phyloP scores from a whole-genome alignment of 1,284 basidiomycete species.

The Rhodotorula mucilaginosa region DNA sequence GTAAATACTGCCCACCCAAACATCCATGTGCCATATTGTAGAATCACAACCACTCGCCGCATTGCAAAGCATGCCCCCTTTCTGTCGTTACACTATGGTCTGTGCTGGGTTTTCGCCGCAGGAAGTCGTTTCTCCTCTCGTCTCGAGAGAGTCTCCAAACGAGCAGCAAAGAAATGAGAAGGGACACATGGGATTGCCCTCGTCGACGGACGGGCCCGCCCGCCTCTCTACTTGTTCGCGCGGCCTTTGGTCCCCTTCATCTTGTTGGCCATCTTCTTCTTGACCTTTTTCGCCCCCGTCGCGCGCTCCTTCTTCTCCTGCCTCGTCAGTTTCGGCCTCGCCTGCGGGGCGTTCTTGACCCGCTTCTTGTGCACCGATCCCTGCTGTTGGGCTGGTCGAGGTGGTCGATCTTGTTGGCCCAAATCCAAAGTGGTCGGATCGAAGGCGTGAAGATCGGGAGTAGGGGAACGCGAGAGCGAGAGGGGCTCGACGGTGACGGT shows the following conservation, averaged over 20 bases:
- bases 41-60: too few species aligned
- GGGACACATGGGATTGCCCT: background rate
- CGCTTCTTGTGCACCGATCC: slow-evolving; percentile 26
- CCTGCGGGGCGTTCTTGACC: slow-evolving; percentile 27
- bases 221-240: background rate
- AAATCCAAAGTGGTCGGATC: background rate
- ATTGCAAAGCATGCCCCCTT: too few species aligned
- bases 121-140: too few species aligned
- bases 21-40: too few species aligned
- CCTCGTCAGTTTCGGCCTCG: slow-evolving; percentile 33
- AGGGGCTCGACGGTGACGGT: slow-evolving; percentile 35
- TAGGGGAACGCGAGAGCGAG: slow-evolving; percentile 35
- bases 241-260: slow-evolving; percentile 34
- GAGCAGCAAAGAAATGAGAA: too few species aligned
- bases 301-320: slow-evolving; percentile 38
- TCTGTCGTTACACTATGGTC: too few species aligned
- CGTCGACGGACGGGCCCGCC: background rate
- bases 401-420: background rate
- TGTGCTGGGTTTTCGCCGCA: too few species aligned
- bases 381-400: background rate
- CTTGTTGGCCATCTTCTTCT: slow-evolving; percentile 26
- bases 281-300: slow-evolving; percentile 33
- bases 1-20: too few species aligned
- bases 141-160: too few species aligned
- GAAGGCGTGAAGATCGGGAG: slow-evolving; percentile 20